Conservation (phyloP, 495 filamentous ascomycete species). For the Trypethelium eluteriae region DNA sequence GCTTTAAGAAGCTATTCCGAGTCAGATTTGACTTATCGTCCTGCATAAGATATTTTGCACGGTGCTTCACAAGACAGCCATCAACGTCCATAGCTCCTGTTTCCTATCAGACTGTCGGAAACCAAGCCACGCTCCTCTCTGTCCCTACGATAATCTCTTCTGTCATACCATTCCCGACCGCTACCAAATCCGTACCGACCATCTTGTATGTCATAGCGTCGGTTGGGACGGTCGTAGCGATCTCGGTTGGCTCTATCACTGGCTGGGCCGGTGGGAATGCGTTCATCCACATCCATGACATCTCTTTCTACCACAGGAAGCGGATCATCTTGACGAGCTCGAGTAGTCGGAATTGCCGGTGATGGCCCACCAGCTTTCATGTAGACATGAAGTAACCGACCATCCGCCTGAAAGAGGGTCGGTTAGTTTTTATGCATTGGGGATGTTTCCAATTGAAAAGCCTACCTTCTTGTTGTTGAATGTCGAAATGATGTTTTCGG, state of each 20-base stretch:
- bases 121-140: slow-evolving; percentile 7
- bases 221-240: not conserved
- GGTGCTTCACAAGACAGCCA: not conserved
- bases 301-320: slow-evolving; percentile 11
- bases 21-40: not conserved
- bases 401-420: slow-evolving; percentile 59
- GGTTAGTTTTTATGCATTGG: too few relatives aligned
- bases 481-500: slow-evolving; percentile 69
- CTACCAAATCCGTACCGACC: not conserved
- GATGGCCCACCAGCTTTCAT: slow-evolving; percentile 41
- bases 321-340: slow-evolving; percentile 14
- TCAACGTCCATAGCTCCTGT: slow-evolving; percentile 10
- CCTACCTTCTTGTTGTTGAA: slow-evolving; percentile 81
- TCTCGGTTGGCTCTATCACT: not conserved
- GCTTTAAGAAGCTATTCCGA: too few relatives aligned
- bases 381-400: slow-evolving; percentile 70
- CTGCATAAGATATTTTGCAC: not conserved
- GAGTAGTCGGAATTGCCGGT: slow-evolving; percentile 7
- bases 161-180: slow-evolving; percentile 2
- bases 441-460: slow-evolving; percentile 5
- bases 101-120: slow-evolving; percentile 1
- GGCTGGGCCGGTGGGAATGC: slow-evolving; percentile 1
- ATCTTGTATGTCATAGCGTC: slow-evolving; percentile 1
- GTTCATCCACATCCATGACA: slow-evolving; percentile 35
- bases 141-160: not conserved